phyloP scores from a whole-genome alignment of 345 rosid species.

The Conringia planisiliqua region DNA sequence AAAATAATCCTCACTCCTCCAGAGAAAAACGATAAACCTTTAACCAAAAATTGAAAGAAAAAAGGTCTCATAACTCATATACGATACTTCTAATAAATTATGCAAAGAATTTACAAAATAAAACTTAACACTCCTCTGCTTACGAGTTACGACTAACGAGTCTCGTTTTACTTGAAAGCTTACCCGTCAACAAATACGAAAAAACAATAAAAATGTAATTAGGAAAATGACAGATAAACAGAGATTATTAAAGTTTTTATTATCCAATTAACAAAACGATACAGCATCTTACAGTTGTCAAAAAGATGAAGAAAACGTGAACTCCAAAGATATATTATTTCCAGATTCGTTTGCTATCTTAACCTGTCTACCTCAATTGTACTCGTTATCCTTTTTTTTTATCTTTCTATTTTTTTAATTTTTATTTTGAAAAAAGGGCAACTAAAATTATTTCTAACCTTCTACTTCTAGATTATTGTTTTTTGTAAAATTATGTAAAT shows the following conservation, averaged over 20 bases:
- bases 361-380: background rate
- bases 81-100: background rate
- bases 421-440: no score
- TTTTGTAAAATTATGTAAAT: no score
- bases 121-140: background rate
- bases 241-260: background rate
- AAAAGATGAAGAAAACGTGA: slow-evolving; percentile 10
- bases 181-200: slow-evolving; percentile 23
- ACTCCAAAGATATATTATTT: background rate
- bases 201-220: background rate
- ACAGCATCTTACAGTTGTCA: slow-evolving; percentile 20
- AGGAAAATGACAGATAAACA: slow-evolving; percentile 30
- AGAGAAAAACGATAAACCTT: background rate
- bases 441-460: background rate
- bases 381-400: background rate
- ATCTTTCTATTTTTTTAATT: background rate
- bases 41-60: background rate
- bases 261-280: slow-evolving; percentile 1
- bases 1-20: background rate
- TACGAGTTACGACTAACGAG: background rate
- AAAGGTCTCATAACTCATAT: background rate
- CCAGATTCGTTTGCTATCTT: background rate
- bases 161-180: slow-evolving; percentile 18
- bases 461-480: background rate
- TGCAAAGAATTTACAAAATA: background rate